Percentiles rank a stretch among this genome's conserved stretches.
Evolutionary conservation across 148 eudicot genomes (phyloP).

Genomic region (Silene uniflora): DNA sequence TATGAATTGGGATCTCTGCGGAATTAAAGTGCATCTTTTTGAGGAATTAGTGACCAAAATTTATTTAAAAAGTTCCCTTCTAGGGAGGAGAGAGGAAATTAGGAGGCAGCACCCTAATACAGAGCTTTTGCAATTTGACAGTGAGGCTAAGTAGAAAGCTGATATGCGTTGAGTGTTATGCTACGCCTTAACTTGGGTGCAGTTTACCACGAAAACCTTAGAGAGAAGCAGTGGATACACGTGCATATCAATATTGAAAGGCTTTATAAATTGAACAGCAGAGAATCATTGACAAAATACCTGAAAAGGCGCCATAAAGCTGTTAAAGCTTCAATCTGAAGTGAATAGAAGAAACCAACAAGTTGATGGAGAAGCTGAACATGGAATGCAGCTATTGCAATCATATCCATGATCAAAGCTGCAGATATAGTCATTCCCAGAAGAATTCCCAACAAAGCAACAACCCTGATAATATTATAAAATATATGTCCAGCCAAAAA

Average conservation of each 20-base stretch:
- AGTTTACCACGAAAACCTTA: not conserved
- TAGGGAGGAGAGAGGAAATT: not conserved
- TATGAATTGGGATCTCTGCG: not conserved
- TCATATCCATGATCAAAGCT: constrained; percentile 60
- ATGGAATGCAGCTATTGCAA: constrained; percentile 58
- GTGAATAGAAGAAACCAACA: constrained; percentile 66
- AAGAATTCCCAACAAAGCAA: constrained; percentile 61
- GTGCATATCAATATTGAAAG: not conserved
- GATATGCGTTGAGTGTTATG: not conserved
- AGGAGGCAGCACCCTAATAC: not conserved
- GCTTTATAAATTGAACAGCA: not conserved
- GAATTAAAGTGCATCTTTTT: not conserved
- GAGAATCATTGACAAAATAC: constrained; percentile 32
- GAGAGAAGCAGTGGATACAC: not conserved
- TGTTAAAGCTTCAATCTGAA: constrained; percentile 70
- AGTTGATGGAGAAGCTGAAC: constrained; percentile 62
- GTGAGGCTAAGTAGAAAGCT: not conserved
- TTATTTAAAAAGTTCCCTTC: not conserved
- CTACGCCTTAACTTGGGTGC: not conserved
- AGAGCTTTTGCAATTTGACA: not conserved
- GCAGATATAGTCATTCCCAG: constrained; percentile 75
- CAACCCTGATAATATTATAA: constrained; percentile 43
- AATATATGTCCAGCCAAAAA: constrained; percentile 44
- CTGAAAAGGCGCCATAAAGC: constrained; percentile 98
- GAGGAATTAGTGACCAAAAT: not conserved